phyloP scores from a whole-genome alignment of 1,139 yeast species.

The Hanseniaspora uvarum region DNA sequence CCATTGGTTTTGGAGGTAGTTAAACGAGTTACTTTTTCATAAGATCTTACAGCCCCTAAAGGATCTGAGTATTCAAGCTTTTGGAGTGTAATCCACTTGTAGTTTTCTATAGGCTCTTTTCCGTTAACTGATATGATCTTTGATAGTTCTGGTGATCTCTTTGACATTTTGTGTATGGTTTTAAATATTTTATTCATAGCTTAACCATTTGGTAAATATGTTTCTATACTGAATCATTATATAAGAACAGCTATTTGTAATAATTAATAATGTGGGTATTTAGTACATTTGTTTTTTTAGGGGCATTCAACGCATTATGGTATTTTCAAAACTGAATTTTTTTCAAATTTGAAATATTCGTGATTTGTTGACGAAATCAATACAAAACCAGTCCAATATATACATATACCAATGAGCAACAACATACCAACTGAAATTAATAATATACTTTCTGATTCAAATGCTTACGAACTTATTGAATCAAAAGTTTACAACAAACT shows the following conservation, averaged over 20 bases:
- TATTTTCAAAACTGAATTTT: background rate
- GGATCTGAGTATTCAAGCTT: conserved; percentile 66
- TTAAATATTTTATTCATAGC: background rate
- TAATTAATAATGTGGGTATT: background rate
- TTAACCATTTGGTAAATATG: too few species aligned
- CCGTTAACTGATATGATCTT: conserved; percentile 30
- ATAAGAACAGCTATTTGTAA: too few species aligned
- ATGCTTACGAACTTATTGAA: conserved; percentile 7
- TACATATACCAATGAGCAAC: background rate
- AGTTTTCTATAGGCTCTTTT: conserved; percentile 37
- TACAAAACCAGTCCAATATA: background rate
- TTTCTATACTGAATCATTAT: too few species aligned
- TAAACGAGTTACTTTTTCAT: conserved; percentile 86
- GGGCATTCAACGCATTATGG: background rate
- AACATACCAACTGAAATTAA: conserved; percentile 9
- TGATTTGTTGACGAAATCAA: background rate
- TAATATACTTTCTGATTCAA: background rate
- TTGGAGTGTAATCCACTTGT: conserved; percentile 49
- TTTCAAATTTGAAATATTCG: too few species aligned
- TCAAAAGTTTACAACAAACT: background rate
- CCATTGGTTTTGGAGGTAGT: conserved; percentile 61
- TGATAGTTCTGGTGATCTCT: conserved; percentile 34
- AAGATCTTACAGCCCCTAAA: conserved; percentile 46
- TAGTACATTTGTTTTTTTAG: conserved; percentile 23
- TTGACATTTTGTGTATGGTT: conserved; percentile 19